Evolutionary conservation across 768 basidiomycete genomes (phyloP).

Genomic region (Leccinum olivaceopallidum): DNA sequence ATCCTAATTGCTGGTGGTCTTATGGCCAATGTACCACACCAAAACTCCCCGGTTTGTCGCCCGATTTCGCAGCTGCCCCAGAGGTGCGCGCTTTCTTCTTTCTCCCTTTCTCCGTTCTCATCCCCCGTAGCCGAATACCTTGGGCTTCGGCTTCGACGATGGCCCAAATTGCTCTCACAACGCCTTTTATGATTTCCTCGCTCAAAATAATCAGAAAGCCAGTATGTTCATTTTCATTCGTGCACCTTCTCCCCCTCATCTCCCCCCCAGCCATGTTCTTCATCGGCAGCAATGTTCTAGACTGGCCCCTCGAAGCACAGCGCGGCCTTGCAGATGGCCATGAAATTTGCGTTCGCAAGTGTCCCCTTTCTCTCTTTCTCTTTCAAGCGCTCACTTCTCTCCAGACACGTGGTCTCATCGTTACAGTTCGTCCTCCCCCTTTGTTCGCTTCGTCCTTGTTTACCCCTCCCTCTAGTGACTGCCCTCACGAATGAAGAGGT

Average conservation of each 20-base stretch:
- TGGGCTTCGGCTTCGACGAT: conserved; percentile 65
- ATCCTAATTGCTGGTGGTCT: conserved; percentile 52
- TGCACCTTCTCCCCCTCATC: background rate
- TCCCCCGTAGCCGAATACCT: conserved; percentile 42
- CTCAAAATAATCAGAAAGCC: conserved; percentile 56
- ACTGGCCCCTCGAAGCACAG: conserved; percentile 57
- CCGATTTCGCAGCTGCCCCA: conserved; percentile 48
- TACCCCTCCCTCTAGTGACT: conserved; percentile 44
- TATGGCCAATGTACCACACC: conserved; percentile 44
- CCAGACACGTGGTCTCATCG: conserved; percentile 37
- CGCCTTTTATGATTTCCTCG: conserved; percentile 56
- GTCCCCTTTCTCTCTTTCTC: background rate
- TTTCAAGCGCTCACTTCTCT: background rate
- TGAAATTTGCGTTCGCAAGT: conserved; percentile 62
- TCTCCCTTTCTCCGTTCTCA: background rate
- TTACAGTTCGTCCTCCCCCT: conserved; percentile 42
- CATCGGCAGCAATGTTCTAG: conserved; percentile 57
- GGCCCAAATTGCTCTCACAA: conserved; percentile 69
- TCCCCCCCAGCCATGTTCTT: conserved; percentile 53
- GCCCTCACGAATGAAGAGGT: conserved; percentile 59
- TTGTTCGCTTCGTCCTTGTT: background rate
- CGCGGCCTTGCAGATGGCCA: conserved; percentile 56
- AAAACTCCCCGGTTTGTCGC: conserved; percentile 42
- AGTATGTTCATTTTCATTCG: conserved; percentile 24
- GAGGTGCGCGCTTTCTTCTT: conserved; percentile 37